These are phyloP conservation scores for Phanerodontia chrysosporium DNA, from an alignment of 768 basidiomycete genomes.

Conservation along the genomic window DNA sequence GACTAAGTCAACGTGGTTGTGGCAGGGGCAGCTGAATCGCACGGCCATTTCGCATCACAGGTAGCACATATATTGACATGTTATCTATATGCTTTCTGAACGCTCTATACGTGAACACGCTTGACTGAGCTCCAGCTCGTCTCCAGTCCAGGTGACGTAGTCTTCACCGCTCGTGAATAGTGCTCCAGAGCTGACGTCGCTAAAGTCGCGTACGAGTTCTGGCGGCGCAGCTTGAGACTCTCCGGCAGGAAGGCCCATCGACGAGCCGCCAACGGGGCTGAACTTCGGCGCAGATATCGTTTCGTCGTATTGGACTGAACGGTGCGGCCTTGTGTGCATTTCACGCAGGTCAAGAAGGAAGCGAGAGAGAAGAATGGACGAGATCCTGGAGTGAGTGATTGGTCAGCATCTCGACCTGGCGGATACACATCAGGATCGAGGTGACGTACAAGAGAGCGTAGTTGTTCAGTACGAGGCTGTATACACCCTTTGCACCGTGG, in stretches of 20 bases:
- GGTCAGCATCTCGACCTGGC: not conserved
- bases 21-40: no score
- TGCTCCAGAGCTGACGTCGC: not conserved
- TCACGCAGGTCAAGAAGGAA: slow-evolving; percentile 9
- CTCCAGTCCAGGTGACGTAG: not conserved
- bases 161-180: not conserved
- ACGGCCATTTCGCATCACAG: no score
- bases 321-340: not conserved
- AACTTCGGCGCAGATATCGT: not conserved
- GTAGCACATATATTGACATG: no score
- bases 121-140: not conserved
- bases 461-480: slow-evolving; percentile 10
- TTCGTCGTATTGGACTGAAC: not conserved
- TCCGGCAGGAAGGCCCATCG: not conserved
- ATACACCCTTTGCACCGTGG: slow-evolving; percentile 2
- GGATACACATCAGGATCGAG: not conserved
- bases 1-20: not conserved
- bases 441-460: slow-evolving; percentile 1
- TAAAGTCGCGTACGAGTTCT: not conserved
- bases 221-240: not conserved
- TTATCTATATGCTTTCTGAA: no score
- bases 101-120: no score
- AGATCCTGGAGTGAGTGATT: not conserved
- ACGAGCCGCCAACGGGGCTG: not conserved
- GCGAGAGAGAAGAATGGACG: slow-evolving; percentile 7